Conservation (phyloP, 306 rosid genomes). For the Acacia acuminata region DNA sequence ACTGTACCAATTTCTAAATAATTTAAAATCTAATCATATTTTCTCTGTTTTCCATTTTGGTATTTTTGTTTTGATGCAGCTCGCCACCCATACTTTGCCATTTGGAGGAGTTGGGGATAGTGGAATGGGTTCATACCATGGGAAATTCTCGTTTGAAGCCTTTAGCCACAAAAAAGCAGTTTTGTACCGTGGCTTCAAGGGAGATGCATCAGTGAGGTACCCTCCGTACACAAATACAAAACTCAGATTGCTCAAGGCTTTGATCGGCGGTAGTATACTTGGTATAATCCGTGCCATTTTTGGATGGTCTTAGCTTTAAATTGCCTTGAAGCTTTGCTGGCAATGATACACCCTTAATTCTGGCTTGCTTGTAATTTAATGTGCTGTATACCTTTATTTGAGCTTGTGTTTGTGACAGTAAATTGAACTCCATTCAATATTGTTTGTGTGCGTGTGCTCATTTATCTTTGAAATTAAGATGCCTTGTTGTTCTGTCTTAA, state of each 20-base stretch:
- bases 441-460: not conserved
- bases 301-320: constrained; percentile 60
- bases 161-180: constrained; percentile 96
- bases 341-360: constrained; percentile 6
- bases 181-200: constrained; percentile 72
- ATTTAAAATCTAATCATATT: not conserved
- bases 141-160: constrained; percentile 93
- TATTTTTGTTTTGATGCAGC: constrained; percentile 52
- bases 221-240: constrained; percentile 86
- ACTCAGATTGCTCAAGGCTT: constrained; percentile 73
- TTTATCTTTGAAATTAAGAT: not conserved
- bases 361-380: constrained; percentile 15
- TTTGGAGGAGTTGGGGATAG: constrained; percentile 99
- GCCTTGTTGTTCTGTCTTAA: not conserved
- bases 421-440: not conserved
- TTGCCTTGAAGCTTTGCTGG: constrained; percentile 19
- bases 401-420: constrained; percentile 2
- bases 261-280: constrained; percentile 55
- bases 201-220: constrained; percentile 80
- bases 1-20: not conserved
- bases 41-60: constrained; percentile 17
- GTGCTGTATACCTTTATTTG: not conserved
- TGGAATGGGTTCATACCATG: constrained; percentile 94
- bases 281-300: constrained; percentile 66
- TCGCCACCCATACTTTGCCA: constrained; percentile 70